Base-by-base conservation (phyloP, 2,329 filamentous ascomycete species). In the Incumbomyces lentus region DNA sequence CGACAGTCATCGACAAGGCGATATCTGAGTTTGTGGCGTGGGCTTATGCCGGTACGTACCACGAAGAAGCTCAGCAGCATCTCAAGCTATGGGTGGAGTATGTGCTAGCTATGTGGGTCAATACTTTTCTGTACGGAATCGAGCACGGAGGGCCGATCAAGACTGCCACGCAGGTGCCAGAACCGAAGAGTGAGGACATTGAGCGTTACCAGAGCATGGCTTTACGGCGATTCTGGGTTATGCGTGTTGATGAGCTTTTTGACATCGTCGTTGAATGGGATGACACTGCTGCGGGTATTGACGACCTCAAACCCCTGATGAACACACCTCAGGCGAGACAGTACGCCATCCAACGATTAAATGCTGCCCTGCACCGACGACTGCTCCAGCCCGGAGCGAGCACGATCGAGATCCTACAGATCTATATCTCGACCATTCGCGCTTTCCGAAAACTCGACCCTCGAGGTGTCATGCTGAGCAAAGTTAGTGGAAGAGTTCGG, bases 391-490 rank as follows among this genome's bases (percentile, higher is more conserved):
- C 78, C 3, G 80, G 79, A 7, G 77, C 78, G 2, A 81, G 78
- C 8, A 84, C 80, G 0, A 74, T 76, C 1, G 74, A 82, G 48
- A 81, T 84, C 2, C 62, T 84, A n/a, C 75, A 79, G 51, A 64
- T 81, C 6, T 84, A 84, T 60, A 80, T 83, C 49, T 79, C 73
- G 2, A 75, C 82, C 18, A 83, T 84, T 46, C 74, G 76, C 32
- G 73, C 76, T 0, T 83, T 84, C 53, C 73, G 75, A 41, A 65
- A 75, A 14, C 64, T 84, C 12, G 81, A 84, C 50, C 72, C 79
- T 0, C 78, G 78, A 50, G 80, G 79, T 1, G 79, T 84, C 2
- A 64, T 84, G 10, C 69, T 84, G 1, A 79, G 82, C 54, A 74
- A 79, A n/a, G 75, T 83, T 34, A 76, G 78, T n/a, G 66, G 74